Percentiles rank a stretch among this genome's conserved stretches.
These are phyloP conservation scores for Bipolaris sorokiniana DNA, from an alignment of 2,329 filamentous ascomycete species.

Conservation along the genomic window DNA sequence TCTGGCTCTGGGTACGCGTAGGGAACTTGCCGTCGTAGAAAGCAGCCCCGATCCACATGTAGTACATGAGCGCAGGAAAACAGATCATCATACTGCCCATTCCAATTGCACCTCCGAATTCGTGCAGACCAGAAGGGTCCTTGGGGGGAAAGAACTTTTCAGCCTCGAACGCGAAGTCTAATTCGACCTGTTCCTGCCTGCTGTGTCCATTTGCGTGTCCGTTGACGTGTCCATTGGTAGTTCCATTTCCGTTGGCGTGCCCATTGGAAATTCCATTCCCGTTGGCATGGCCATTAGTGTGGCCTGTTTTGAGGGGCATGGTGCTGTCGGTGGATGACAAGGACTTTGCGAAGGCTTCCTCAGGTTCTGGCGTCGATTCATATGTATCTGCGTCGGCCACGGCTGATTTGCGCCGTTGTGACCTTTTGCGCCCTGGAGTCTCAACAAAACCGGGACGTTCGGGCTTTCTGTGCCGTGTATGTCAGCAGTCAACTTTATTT, in stretches of 20 bases:
- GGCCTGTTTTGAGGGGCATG: conserved; percentile 32
- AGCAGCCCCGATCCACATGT: conserved; percentile 97
- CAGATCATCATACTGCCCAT: conserved; percentile 84
- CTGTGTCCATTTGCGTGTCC: conserved; percentile 43
- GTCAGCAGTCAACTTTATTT: conserved; percentile 27
- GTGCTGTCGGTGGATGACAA: conserved; percentile 4
- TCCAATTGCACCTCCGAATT: conserved; percentile 89
- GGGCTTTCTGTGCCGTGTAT: conserved; percentile 43
- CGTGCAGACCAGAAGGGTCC: conserved; percentile 62
- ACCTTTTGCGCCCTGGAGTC: conserved; percentile 54
- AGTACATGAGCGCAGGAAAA: conserved; percentile 97
- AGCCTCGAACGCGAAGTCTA: conserved; percentile 39
- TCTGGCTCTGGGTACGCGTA: conserved; percentile 68
- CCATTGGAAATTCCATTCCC: conserved; percentile 36
- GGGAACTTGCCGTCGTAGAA: conserved; percentile 90
- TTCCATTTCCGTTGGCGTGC: conserved; percentile 39
- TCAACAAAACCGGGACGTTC: conserved; percentile 56
- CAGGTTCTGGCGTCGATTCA: conserved; percentile 47
- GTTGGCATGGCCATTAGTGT: conserved; percentile 42
- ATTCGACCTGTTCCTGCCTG: conserved; percentile 14
- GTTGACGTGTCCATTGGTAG: conserved; percentile 29
- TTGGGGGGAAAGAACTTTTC: conserved; percentile 45
- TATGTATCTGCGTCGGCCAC: conserved; percentile 33
- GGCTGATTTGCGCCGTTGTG: conserved; percentile 52
- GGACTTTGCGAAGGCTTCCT: conserved; percentile 23